These are phyloP conservation scores for Boletus eberwhitei DNA, from an alignment of 768 basidiomycete genomes.

Conservation along the genomic window DNA sequence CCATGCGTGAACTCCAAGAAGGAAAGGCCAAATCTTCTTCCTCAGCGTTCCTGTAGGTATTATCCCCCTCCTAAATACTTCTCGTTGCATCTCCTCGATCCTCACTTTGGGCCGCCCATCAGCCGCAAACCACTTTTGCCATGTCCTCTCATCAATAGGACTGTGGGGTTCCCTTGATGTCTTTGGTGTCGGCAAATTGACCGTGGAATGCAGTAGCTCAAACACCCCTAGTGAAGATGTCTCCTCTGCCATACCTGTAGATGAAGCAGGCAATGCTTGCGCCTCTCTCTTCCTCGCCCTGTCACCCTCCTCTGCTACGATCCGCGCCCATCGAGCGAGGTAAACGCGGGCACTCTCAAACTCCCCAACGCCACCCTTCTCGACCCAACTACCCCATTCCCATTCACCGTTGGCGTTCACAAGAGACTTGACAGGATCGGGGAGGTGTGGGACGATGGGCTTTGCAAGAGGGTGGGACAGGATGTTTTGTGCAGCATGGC, in stretches of 20 bases:
- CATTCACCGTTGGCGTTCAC: conserved; percentile 88
- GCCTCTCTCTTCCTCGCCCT: conserved; percentile 79
- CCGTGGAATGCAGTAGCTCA: conserved; percentile 75
- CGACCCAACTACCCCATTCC: conserved; percentile 93
- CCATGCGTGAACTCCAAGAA: conserved; percentile 86
- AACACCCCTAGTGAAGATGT: conserved; percentile 80
- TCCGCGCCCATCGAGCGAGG: conserved; percentile 93
- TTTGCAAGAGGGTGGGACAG: conserved; percentile 94
- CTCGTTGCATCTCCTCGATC: conserved; percentile 66
- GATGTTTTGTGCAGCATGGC: conserved; percentile 92
- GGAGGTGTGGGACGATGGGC: conserved; percentile 93
- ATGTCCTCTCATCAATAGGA: conserved; percentile 71
- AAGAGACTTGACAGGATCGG: conserved; percentile 87
- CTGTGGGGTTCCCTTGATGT: conserved; percentile 75
- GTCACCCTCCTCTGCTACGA: conserved; percentile 98
- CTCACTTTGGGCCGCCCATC: conserved; percentile 66
- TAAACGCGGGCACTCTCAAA: conserved; percentile 97
- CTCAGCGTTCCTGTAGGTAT: conserved; percentile 51
- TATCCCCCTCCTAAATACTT: conserved; percentile 78
- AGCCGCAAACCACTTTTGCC: conserved; percentile 75
- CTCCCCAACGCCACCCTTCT: conserved; percentile 89
- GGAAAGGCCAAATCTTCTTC: conserved; percentile 84
- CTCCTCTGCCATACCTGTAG: conserved; percentile 52
- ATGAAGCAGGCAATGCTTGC: conserved; percentile 56
- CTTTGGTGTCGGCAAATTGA: conserved; percentile 79